These are phyloP conservation scores for Coix lacrymajobi DNA, from an alignment of 176 grass and related monocot genomes.

Conservation along the genomic window DNA sequence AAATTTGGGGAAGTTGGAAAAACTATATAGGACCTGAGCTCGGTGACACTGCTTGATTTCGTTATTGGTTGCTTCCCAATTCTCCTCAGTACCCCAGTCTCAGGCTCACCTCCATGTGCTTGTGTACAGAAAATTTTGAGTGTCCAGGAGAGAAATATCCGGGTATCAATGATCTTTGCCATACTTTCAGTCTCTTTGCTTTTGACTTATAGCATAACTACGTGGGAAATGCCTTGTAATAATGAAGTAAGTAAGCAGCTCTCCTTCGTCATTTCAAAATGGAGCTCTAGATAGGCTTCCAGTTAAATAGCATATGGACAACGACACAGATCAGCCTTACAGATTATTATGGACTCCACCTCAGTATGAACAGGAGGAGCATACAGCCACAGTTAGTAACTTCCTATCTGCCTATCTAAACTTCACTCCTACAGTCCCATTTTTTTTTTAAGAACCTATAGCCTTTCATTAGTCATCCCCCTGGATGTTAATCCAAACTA, in stretches of 20 bases:
- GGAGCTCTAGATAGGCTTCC: not conserved
- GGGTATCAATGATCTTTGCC: no score
- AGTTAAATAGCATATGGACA: not conserved
- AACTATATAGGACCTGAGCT: no score
- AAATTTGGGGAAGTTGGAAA: no score
- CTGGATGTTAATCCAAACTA: slow-evolving; percentile 19
- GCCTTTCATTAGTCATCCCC: not conserved
- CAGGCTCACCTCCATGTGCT: not conserved
- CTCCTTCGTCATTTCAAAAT: not conserved
- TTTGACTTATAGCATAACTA: no score
- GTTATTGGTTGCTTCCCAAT: not conserved
- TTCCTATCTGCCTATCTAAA: slow-evolving; percentile 12
- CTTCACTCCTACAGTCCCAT: not conserved
- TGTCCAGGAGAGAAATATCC: not conserved
- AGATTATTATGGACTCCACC: slow-evolving; percentile 13
- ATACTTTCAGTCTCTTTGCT: no score
- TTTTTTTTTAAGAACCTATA: not conserved
- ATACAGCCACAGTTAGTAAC: slow-evolving; percentile 12
- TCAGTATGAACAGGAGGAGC: not conserved
- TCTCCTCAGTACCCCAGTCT: not conserved
- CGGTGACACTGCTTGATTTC: not conserved
- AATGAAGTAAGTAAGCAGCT: no score
- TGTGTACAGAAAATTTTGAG: not conserved
- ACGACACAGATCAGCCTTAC: not conserved
- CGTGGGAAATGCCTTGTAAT: not conserved